Percentiles rank a stretch among this genome's conserved stretches.
phyloP scores from a whole-genome alignment of 2,329 filamentous ascomycete species.

The Camptophora hylomeconis region DNA sequence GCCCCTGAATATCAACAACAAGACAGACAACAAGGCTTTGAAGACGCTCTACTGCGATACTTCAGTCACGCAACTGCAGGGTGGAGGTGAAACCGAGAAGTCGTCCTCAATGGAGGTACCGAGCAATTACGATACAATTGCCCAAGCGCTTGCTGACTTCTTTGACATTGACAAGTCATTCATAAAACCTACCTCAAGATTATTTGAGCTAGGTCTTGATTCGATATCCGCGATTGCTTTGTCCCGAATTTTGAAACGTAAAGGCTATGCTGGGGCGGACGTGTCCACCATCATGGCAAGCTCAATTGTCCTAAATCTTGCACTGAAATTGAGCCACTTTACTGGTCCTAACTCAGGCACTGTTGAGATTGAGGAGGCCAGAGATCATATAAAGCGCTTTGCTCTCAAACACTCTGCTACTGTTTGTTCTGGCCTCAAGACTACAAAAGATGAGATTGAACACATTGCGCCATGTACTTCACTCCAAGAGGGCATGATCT shows the following conservation, averaged over 20 bases:
- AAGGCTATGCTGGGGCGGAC: constrained; percentile 47
- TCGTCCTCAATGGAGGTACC: constrained; percentile 10
- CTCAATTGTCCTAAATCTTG: constrained; percentile 37
- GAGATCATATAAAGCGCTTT: constrained; percentile 51
- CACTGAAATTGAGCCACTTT: constrained; percentile 23
- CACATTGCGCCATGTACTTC: constrained; percentile 71
- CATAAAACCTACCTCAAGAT: constrained; percentile 46
- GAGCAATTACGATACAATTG: constrained; percentile 42
- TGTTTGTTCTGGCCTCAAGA: constrained; percentile 40
- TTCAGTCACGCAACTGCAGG: constrained; percentile 42
- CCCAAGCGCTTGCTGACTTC: constrained; percentile 29
- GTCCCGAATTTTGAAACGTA: constrained; percentile 47
- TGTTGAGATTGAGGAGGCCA: constrained; percentile 31
- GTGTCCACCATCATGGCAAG: constrained; percentile 57
- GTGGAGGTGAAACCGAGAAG: constrained; percentile 17
- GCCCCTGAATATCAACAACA: constrained; percentile 80
- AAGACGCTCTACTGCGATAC: constrained; percentile 46
- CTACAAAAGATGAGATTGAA: constrained; percentile 47
- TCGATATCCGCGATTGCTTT: constrained; percentile 73
- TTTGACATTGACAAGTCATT: constrained; percentile 30
- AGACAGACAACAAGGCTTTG: constrained; percentile 63
- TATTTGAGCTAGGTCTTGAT: constrained; percentile 79
- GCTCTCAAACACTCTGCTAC: constrained; percentile 45
- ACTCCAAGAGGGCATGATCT: constrained; percentile 76
- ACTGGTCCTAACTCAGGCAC: constrained; percentile 11